Base-by-base conservation (phyloP, 768 basidiomycete species). In the Pleurotus salmoneostramineus region DNA sequence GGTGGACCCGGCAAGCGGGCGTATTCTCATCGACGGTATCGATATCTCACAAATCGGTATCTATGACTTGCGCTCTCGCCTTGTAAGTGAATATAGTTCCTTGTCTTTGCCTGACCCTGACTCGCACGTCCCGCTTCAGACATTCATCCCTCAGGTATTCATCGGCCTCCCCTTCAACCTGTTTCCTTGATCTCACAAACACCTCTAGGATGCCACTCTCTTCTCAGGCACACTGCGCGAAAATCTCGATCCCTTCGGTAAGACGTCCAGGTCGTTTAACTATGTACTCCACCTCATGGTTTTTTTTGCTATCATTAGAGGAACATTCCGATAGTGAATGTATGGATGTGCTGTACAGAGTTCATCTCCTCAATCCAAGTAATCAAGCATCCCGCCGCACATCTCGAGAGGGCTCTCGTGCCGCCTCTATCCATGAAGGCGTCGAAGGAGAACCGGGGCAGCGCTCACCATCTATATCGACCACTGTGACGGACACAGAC, bases 21-120 rank as follows among this genome's bases (percentile, higher is more conserved):
- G 78, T 21, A 93, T 97, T 51, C 33, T 90, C 47, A 85, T 96
- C 15, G 94, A 95, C 60, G 94, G 93, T 4, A 87, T 95, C 58
- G 93, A 95, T 65, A 92, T 94, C 52, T 87, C 87, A 1, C 86
- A 75, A 3, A 94, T 97, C 57, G 93, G 93, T 10, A 72, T 95
- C 14, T 84, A 93, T 65, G 93, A 94, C 67, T 66, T 95, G 60
- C 79, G 90, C n/a, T 87, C 88, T 1, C 81, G 86, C 60, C 62
- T 90, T 69, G 87, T 88, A 66, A 67, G 84, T 72, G 3, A 54
- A 7, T 11, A 6, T 3, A 27, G n/a, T n/a, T n/a, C n/a, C n/a
- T n/a, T n/a, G n/a, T n/a, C n/a, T n/a, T n/a, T n/a, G n/a, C n/a
- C n/a, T n/a, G n/a, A n/a, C n/a, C n/a, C n/a, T n/a, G n/a, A n/a